A percentile compares a stretch with the other conserved stretches of the same genome.
phyloP scores from a whole-genome alignment of 2,329 filamentous ascomycete species.

The Trichoderma sp. region DNA sequence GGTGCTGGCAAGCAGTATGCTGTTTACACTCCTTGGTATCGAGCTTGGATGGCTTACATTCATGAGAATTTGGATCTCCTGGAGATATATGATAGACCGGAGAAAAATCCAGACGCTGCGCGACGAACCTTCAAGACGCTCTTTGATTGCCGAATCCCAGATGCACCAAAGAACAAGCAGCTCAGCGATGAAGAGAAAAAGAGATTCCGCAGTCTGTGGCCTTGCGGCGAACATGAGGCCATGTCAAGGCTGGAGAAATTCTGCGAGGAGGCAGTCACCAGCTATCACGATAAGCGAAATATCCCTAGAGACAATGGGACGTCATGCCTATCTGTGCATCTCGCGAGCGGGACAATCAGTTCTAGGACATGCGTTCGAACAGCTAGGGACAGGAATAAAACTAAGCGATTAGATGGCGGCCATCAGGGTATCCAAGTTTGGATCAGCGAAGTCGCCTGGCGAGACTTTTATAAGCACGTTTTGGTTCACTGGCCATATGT shows the following conservation, averaged over 20 bases:
- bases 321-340: slow-evolving; percentile 71
- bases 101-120: slow-evolving; percentile 41
- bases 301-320: slow-evolving; percentile 66
- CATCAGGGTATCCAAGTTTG: slow-evolving; percentile 69
- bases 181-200: slow-evolving; percentile 62
- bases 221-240: slow-evolving; percentile 76
- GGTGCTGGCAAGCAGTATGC: slow-evolving; percentile 78
- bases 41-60: slow-evolving; percentile 73
- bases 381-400: slow-evolving; percentile 66
- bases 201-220: slow-evolving; percentile 65
- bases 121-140: slow-evolving; percentile 55
- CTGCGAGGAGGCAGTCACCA: slow-evolving; percentile 62
- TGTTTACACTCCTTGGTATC: slow-evolving; percentile 83
- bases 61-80: slow-evolving; percentile 71
- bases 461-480: slow-evolving; percentile 88
- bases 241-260: slow-evolving; percentile 67
- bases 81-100: slow-evolving; percentile 58
- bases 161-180: slow-evolving; percentile 64
- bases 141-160: slow-evolving; percentile 65
- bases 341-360: slow-evolving; percentile 70
- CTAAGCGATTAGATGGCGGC: slow-evolving; percentile 68
- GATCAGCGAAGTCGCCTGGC: slow-evolving; percentile 84
- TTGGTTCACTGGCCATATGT: slow-evolving; percentile 84
- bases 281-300: slow-evolving; percentile 69
- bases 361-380: slow-evolving; percentile 67